Evolutionary conservation across 2,329 filamentous ascomycete species (phyloP).

Genomic region (Lojkania enalia): DNA sequence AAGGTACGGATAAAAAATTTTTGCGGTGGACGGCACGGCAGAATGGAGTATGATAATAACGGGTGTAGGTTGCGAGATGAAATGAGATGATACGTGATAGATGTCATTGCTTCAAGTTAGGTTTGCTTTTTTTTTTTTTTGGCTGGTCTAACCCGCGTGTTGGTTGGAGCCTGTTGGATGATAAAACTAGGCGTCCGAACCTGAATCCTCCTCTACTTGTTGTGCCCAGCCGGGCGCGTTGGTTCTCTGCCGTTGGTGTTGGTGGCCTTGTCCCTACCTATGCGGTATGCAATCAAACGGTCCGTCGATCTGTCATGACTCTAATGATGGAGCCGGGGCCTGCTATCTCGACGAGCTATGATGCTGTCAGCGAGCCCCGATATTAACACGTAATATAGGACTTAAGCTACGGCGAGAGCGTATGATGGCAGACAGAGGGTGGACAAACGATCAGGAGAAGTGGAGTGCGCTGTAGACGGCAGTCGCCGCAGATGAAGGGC

Average conservation of each 20-base stretch:
- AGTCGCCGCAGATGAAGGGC: conserved; percentile 1
- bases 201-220: too few species aligned
- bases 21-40: not conserved
- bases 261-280: too few species aligned
- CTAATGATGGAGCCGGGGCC: conserved; percentile 86
- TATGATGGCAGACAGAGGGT: conserved; percentile 4
- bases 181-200: too few species aligned
- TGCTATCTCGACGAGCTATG: conserved; percentile 80
- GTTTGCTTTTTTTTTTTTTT: not conserved
- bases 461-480: not conserved
- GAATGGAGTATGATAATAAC: too few species aligned
- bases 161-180: conserved; percentile 1
- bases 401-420: conserved; percentile 1
- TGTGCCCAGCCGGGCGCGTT: conserved; percentile 3
- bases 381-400: conserved; percentile 6
- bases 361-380: conserved; percentile 18
- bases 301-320: conserved; percentile 95
- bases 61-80: too few species aligned
- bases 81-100: not conserved
- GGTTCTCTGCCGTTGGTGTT: conserved; percentile 14
- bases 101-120: not conserved
- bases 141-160: not conserved
- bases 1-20: conserved; percentile 5
- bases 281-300: too few species aligned
- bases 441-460: conserved; percentile 1